These are phyloP conservation scores for Thermochaetoides thermophila DNA, from an alignment of 495 filamentous ascomycete genomes.

Conservation along the genomic window DNA sequence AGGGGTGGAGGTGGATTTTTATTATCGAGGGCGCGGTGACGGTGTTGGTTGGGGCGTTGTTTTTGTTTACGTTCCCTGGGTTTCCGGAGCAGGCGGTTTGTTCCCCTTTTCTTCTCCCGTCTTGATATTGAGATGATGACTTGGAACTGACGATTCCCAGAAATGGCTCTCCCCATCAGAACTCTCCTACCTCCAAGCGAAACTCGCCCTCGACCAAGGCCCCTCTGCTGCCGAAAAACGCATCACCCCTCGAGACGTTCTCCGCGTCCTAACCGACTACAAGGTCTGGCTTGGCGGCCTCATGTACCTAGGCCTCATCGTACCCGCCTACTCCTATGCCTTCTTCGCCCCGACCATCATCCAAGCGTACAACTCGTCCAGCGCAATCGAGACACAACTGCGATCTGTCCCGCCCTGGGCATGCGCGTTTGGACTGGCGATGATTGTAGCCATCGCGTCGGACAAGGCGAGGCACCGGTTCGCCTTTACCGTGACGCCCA, in stretches of 20 bases:
- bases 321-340: slow-evolving; percentile 62
- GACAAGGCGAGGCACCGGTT: slow-evolving; percentile 63
- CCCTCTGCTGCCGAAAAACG: slow-evolving; percentile 49
- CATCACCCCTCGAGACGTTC: slow-evolving; percentile 48
- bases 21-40: slow-evolving; percentile 64
- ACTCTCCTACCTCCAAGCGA: slow-evolving; percentile 52
- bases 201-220: slow-evolving; percentile 67
- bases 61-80: slow-evolving; percentile 69
- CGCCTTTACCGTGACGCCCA: slow-evolving; percentile 50
- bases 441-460: slow-evolving; percentile 53
- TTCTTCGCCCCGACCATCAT: slow-evolving; percentile 71
- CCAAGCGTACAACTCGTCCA: slow-evolving; percentile 47
- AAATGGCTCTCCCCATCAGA: slow-evolving; percentile 62
- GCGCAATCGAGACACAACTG: slow-evolving; percentile 59
- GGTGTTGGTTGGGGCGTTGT: slow-evolving; percentile 49
- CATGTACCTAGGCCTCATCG: slow-evolving; percentile 83
- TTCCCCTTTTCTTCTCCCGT: neutral
- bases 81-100: slow-evolving; percentile 37
- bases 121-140: slow-evolving; percentile 26
- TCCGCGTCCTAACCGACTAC: slow-evolving; percentile 61
- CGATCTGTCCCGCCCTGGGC: slow-evolving; percentile 79
- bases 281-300: slow-evolving; percentile 59
- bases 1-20: slow-evolving; percentile 80
- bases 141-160: too few relatives aligned
- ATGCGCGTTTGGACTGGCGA: slow-evolving; percentile 58